Evolutionary conservation across 1,284 basidiomycete species (phyloP), one percentile per base, ranked within the genome.

Genomic region (Trametes sp.): DNA sequence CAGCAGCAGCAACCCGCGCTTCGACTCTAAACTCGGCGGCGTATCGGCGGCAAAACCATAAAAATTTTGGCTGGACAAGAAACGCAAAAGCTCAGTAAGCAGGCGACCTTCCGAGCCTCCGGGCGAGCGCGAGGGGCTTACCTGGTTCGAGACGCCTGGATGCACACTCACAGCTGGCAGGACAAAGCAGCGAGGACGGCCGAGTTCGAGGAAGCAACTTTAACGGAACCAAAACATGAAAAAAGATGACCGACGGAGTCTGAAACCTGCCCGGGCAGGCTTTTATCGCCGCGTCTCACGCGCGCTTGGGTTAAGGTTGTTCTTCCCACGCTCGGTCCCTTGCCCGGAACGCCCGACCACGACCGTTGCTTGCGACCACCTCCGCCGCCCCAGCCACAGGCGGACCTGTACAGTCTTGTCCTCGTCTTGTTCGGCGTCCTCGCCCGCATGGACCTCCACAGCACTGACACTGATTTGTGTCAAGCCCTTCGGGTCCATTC

Each of bases 21-120:
- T 41, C 14, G 16, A 63, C 61, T 68, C 63, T 49, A 57, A 35
- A 60, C 64, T 65, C 63, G 63, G 66, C 64, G 63, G 66, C 63
- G 66, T 57, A 62, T 65, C 64, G 66, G 66, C 66, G 64, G 66
- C 64, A 65, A 65, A 68, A 68, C 62, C 66, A 68, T 68, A 67
- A 65, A 68, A 68, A 59, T 65, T 63, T 46, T 65, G 54, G 54
- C 63, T 64, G 38, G 57, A 55, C 16, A 38, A 41, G 16, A n/a
- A 19, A n/a, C 16, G 16, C 14, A n/a, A 8, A 19, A 19, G 14
- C 29, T n/a, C 24, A 19, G 4, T 44, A 36, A 38, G 45, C 42
- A 52, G 42, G 33, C 21, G 29, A 52, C 53, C 41, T 24, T 31
- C 35, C 28, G 59, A 33, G 49, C 42, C n/a, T 19, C 41, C 41